These are phyloP conservation scores for Daedaleopsis nitida DNA, from an alignment of 768 basidiomycete species.

Conservation along the genomic window DNA sequence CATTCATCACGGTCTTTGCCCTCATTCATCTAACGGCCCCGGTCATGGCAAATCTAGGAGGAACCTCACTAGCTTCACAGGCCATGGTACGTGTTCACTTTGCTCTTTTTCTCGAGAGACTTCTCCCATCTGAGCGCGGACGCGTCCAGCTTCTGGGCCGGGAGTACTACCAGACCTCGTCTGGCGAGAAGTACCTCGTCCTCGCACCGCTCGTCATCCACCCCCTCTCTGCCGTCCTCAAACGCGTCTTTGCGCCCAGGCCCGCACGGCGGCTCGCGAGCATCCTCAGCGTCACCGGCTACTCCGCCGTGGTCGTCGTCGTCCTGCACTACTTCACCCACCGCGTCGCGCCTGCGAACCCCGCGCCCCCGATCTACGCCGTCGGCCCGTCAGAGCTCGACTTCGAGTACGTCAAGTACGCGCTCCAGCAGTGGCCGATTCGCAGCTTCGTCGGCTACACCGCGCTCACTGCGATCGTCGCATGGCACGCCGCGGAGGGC, in stretches of 20 bases:
- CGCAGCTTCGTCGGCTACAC: slow-evolving; percentile 64
- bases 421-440: slow-evolving; percentile 61
- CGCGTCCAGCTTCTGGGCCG: slow-evolving; percentile 67
- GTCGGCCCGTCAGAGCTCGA: slow-evolving; percentile 79
- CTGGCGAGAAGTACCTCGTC: slow-evolving; percentile 70
- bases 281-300: slow-evolving; percentile 62
- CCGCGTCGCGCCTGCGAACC: slow-evolving; percentile 54
- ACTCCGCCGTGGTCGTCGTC: slow-evolving; percentile 57
- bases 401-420: slow-evolving; percentile 82
- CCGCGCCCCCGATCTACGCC: slow-evolving; percentile 49
- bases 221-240: slow-evolving; percentile 55
- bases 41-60: slow-evolving; percentile 68
- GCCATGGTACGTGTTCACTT: slow-evolving; percentile 59
- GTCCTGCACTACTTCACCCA: slow-evolving; percentile 74
- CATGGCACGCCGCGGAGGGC: slow-evolving; percentile 68
- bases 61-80: slow-evolving; percentile 65
- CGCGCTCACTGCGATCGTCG: slow-evolving; percentile 56
- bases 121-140: background rate
- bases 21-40: slow-evolving; percentile 82
- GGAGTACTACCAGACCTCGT: slow-evolving; percentile 80
- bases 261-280: slow-evolving; percentile 40
- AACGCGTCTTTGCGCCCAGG: slow-evolving; percentile 54
- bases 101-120: background rate
- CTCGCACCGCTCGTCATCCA: slow-evolving; percentile 70
- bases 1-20: slow-evolving; percentile 78